These are phyloP conservation scores for Cavenderia fasciculata DNA, from an alignment of 78 protist species.

Conservation along the genomic window DNA sequence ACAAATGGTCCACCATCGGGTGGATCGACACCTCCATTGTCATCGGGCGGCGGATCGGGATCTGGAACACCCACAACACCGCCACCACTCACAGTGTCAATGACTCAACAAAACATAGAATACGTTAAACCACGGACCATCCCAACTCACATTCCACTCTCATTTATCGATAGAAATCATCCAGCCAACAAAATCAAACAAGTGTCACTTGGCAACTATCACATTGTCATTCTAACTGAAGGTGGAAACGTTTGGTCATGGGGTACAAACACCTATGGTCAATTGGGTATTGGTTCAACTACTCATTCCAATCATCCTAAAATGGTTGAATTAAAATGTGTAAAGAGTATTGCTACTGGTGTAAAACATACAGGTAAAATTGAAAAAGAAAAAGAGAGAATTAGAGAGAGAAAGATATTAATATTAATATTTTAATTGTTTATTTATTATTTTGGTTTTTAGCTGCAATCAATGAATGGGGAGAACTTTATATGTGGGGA, in stretches of 20 bases:
- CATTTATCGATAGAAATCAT: slow-evolving; percentile 7
- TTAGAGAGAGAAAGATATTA: no score
- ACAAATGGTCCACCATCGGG: no score
- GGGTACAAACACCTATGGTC: slow-evolving; percentile 72
- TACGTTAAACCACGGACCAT: neutral
- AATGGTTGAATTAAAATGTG: slow-evolving; percentile 63
- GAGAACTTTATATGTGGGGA: slow-evolving; percentile 78
- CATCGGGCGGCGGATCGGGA: no score
- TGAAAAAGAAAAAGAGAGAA: no score
- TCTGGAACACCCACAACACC: neutral
- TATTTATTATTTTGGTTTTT: no score
- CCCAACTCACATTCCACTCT: slow-evolving; percentile 18
- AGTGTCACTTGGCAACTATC: slow-evolving; percentile 70
- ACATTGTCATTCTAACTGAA: slow-evolving; percentile 58
- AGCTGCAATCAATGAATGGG: slow-evolving; percentile 73
- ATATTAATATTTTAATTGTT: no score
- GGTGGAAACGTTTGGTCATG: slow-evolving; percentile 77
- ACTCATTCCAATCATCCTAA: slow-evolving; percentile 12
- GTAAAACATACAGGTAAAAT: slow-evolving; percentile 58
- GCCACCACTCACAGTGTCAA: neutral
- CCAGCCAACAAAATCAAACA: slow-evolving; percentile 18
- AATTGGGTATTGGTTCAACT: slow-evolving; percentile 36
- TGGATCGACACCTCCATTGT: no score
- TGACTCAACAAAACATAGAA: neutral
- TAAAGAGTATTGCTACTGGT: slow-evolving; percentile 58